Percentiles rank a stretch among this genome's conserved stretches.
Conservation (phyloP, 805 yeast species). For the Hanseniaspora taiwanica region DNA sequence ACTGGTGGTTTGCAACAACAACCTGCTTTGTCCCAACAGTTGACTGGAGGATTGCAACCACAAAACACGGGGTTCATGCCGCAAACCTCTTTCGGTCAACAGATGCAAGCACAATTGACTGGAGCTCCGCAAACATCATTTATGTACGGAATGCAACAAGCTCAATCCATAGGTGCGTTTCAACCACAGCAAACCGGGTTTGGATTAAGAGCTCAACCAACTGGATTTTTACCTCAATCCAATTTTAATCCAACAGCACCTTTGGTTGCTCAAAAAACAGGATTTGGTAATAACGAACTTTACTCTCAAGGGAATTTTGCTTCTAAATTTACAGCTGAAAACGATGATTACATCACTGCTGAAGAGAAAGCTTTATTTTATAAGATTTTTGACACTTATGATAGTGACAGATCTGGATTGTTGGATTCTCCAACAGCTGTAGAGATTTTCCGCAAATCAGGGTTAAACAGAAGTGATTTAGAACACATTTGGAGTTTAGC, state of each 20-base stretch:
- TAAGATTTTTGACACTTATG: slow-evolving; percentile 83
- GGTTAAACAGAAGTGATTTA: slow-evolving; percentile 70
- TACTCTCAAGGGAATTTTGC: slow-evolving; percentile 25
- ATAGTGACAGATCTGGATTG: slow-evolving; percentile 48
- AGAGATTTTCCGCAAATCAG: slow-evolving; percentile 79
- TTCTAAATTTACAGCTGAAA: slow-evolving; percentile 24
- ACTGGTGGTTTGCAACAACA: slow-evolving; percentile 24
- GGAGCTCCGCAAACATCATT: slow-evolving; percentile 24
- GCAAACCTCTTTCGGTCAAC: slow-evolving; percentile 25
- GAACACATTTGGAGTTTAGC: slow-evolving; percentile 86
- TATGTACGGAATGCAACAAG: slow-evolving; percentile 17
- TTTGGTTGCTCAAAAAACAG: slow-evolving; percentile 30
- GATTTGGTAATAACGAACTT: slow-evolving; percentile 30
- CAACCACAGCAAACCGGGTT: slow-evolving; percentile 42
- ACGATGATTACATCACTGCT: slow-evolving; percentile 60
- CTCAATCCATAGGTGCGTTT: slow-evolving; percentile 25
- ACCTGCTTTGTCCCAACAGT: slow-evolving; percentile 18
- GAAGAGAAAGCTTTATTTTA: slow-evolving; percentile 81
- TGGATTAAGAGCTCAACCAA: slow-evolving; percentile 46
- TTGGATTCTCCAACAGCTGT: slow-evolving; percentile 76
- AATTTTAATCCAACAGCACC: slow-evolving; percentile 23
- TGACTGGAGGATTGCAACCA: slow-evolving; percentile 15
- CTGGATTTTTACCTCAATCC: slow-evolving; percentile 48
- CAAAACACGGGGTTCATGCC: slow-evolving; percentile 32
- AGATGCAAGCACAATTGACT: slow-evolving; percentile 28